Evolutionary conservation across 768 basidiomycete species (phyloP).

Genomic region (Tremella fuciformis): DNA sequence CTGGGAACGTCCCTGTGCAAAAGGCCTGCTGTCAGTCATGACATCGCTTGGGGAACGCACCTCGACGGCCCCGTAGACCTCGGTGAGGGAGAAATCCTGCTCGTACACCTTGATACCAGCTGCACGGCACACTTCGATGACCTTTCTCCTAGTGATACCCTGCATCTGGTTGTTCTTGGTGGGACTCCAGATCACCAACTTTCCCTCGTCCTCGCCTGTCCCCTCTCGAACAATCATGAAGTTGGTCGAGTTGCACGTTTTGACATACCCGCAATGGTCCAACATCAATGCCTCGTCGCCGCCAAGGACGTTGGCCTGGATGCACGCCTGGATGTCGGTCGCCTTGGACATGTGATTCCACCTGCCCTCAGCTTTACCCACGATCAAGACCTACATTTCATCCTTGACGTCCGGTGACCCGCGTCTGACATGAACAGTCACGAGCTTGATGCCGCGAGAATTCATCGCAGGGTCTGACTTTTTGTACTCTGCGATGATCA

Average conservation of each 20-base stretch:
- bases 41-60: background rate
- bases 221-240: constrained; percentile 28
- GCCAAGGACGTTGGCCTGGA: constrained; percentile 25
- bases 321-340: constrained; percentile 12
- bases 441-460: constrained; percentile 12
- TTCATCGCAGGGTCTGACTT: constrained; percentile 14
- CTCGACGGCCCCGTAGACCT: constrained; percentile 5
- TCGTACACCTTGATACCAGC: constrained; percentile 13
- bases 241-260: constrained; percentile 28
- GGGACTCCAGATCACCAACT: constrained; percentile 13
- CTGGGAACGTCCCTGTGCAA: constrained; percentile 1
- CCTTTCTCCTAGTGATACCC: constrained; percentile 21
- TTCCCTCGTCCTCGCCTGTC: constrained; percentile 9
- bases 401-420: constrained; percentile 7
- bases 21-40: background rate
- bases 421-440: constrained; percentile 19
- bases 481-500: too few relatives aligned
- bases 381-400: background rate
- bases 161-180: constrained; percentile 21
- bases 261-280: constrained; percentile 21
- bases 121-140: constrained; percentile 14
- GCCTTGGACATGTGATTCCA: constrained; percentile 13
- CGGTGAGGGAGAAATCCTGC: constrained; percentile 16
- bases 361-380: background rate
- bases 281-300: constrained; percentile 30